Conservation (phyloP, 169 alveolate species). For the Ichthyophthirius multifiliis region DNA sequence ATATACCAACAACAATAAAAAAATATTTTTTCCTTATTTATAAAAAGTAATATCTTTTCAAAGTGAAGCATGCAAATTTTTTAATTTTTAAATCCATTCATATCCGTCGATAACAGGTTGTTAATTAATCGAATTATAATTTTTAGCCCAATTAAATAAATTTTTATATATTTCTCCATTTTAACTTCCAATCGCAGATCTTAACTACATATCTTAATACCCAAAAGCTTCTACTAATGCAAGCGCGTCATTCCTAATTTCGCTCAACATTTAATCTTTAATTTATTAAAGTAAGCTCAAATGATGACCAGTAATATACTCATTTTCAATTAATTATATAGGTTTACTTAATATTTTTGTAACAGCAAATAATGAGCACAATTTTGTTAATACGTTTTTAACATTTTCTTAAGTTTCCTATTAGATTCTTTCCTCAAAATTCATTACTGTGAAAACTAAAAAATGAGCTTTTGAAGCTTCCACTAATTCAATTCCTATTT, state of each 20-base stretch:
- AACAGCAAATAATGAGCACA: slow-evolving; percentile 19
- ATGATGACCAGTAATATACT: neutral
- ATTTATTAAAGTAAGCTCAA: neutral
- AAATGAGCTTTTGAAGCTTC: slow-evolving; percentile 4
- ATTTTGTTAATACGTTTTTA: slow-evolving; percentile 13
- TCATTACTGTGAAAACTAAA: neutral
- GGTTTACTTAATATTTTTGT: slow-evolving; percentile 1
- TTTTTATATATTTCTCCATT: slow-evolving; percentile 29
- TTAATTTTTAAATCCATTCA: neutral
- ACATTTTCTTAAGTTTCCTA: neutral
- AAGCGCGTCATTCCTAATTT: slow-evolving; percentile 9
- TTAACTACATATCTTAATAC: slow-evolving; percentile 11
- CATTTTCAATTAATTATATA: slow-evolving; percentile 5
- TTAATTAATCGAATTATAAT: slow-evolving; percentile 14
- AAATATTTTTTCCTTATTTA: too few species aligned
- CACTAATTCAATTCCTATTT: neutral
- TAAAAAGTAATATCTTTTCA: too few species aligned
- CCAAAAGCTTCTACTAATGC: slow-evolving; percentile 22
- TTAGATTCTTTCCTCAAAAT: neutral
- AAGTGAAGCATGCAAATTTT: neutral
- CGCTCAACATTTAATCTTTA: neutral
- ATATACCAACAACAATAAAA: too few species aligned
- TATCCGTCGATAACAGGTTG: neutral
- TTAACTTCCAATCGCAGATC: slow-evolving; percentile 25
- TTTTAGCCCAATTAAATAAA: slow-evolving; percentile 26